A percentile compares a stretch with the other conserved stretches of the same genome.
phyloP scores from a whole-genome alignment of 2,329 filamentous ascomycete species.

The Sarocladium oryzae region DNA sequence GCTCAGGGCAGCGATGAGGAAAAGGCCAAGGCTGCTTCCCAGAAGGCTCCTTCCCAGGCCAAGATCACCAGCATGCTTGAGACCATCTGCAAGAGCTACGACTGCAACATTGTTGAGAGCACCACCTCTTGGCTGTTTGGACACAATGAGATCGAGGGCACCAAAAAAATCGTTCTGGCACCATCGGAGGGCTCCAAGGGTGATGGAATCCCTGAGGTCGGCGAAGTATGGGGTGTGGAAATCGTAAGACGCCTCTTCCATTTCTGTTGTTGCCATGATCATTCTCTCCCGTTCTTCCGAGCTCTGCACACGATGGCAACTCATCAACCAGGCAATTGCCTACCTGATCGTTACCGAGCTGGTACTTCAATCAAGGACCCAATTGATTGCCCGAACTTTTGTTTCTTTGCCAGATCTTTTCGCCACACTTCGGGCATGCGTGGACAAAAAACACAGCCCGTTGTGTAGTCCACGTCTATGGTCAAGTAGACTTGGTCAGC shows the following conservation, averaged over 20 bases:
- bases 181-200: conserved; percentile 83
- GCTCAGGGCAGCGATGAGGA: conserved; percentile 83
- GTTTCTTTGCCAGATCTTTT: no score
- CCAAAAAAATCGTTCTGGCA: conserved; percentile 95
- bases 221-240: conserved; percentile 97
- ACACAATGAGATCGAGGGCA: conserved; percentile 92
- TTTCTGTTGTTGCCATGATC: no score
- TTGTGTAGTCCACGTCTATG: no score
- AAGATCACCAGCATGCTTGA: conserved; percentile 85
- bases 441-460: no score
- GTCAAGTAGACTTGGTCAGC: no score
- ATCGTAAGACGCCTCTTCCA: background rate
- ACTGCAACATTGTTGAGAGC: conserved; percentile 90
- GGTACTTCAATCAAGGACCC: no score
- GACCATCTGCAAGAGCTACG: conserved; percentile 86
- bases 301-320: no score
- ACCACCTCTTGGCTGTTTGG: conserved; percentile 97
- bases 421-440: no score
- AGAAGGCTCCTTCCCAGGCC: conserved; percentile 76
- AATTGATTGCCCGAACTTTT: no score
- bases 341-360: no score
- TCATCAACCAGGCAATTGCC: no score
- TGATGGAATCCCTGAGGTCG: conserved; percentile 79
- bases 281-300: no score
- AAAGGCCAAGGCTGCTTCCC: conserved; percentile 80